Evolutionary conservation across 352 stramenopile genomes (phyloP).

Genomic region (Pythium apleroticum): DNA sequence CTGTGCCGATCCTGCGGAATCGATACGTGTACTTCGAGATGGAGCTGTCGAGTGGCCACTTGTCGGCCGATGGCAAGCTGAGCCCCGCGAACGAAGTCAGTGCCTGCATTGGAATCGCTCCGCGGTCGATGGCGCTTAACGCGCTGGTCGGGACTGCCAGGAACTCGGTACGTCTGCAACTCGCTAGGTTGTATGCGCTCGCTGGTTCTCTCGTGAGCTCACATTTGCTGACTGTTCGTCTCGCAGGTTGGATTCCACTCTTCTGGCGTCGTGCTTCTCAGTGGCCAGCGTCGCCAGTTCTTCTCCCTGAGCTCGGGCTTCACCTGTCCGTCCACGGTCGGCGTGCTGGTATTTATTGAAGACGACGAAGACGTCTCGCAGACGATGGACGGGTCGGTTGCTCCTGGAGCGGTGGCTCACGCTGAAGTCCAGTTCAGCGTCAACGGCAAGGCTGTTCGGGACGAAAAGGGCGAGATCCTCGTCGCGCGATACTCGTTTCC

Average conservation of each 20-base stretch:
- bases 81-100: constrained; percentile 46
- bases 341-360: constrained; percentile 65
- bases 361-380: constrained; percentile 33
- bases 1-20: constrained; percentile 57
- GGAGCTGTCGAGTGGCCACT: constrained; percentile 48
- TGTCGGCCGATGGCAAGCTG: constrained; percentile 33
- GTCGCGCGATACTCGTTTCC: constrained; percentile 64
- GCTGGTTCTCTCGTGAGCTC: constrained; percentile 1
- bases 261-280: constrained; percentile 71
- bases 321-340: constrained; percentile 66
- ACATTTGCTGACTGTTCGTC: not conserved
- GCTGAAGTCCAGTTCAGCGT: constrained; percentile 74
- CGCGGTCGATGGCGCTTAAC: constrained; percentile 72
- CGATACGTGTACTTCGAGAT: constrained; percentile 89
- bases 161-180: constrained; percentile 53
- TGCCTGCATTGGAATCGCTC: constrained; percentile 80
- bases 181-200: not conserved
- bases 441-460: constrained; percentile 59
- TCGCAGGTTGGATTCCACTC: constrained; percentile 81
- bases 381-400: constrained; percentile 19
- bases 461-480: constrained; percentile 50
- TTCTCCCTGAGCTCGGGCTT: constrained; percentile 55
- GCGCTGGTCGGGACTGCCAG: constrained; percentile 77
- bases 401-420: constrained; percentile 18
- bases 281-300: constrained; percentile 55